phyloP scores from a whole-genome alignment of 805 yeast species.

The Cyberlindnera euphorbiae region DNA sequence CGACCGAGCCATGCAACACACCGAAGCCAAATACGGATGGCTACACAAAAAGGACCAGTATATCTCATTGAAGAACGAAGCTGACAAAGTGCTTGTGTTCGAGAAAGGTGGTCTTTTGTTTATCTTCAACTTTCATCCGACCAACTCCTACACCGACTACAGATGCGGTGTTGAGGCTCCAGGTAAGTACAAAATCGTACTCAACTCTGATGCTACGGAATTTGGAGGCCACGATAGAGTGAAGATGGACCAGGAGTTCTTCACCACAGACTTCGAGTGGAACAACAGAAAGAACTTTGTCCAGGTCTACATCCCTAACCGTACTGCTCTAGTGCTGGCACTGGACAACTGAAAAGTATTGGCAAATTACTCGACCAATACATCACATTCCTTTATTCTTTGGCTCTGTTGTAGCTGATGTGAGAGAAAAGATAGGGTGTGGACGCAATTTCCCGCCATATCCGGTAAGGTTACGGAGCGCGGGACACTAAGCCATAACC shows the following conservation, averaged over 20 bases:
- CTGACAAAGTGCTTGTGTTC: constrained; percentile 82
- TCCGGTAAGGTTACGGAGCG: neutral
- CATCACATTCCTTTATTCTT: neutral
- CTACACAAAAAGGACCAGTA: constrained; percentile 68
- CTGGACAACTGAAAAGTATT: too few species aligned
- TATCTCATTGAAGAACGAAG: constrained; percentile 81
- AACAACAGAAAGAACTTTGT: constrained; percentile 70
- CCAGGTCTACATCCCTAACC: constrained; percentile 76
- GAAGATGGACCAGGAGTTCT: constrained; percentile 50
- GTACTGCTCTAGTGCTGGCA: constrained; percentile 64
- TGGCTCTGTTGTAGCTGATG: too few species aligned
- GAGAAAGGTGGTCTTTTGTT: constrained; percentile 85
- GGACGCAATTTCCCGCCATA: too few species aligned
- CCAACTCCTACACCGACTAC: constrained; percentile 77
- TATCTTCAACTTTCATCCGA: constrained; percentile 87
- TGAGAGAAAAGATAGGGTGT: constrained; percentile 5
- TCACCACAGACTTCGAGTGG: constrained; percentile 77
- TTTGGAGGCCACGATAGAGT: constrained; percentile 84
- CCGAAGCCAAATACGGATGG: constrained; percentile 71
- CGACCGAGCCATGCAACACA: constrained; percentile 77
- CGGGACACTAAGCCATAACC: too few species aligned
- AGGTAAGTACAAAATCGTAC: constrained; percentile 69
- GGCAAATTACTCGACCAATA: neutral
- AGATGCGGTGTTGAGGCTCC: constrained; percentile 82
- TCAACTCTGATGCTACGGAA: constrained; percentile 65